Percentiles rank a stretch among this genome's conserved stretches.
phyloP scores from a whole-genome alignment of 176 grass and related monocot species.

The Juncus effusus region DNA sequence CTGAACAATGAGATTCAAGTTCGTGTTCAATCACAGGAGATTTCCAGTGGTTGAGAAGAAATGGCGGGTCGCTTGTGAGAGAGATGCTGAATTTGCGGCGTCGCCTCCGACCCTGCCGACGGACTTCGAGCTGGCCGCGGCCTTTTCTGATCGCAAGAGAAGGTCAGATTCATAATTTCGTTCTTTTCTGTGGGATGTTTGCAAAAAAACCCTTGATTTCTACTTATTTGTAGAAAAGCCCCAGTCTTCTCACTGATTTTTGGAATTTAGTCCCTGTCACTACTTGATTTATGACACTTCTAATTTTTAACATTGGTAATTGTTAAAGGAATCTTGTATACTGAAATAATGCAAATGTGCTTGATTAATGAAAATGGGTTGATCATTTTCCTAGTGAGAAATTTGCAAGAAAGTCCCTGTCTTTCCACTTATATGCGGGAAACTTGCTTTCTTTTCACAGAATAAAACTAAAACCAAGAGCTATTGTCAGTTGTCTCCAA shows the following conservation, averaged over 20 bases:
- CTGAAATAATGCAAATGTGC: no score
- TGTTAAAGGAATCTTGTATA: no score
- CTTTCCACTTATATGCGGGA: background rate
- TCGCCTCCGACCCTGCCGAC: conserved; percentile 42
- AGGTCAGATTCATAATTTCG: conserved; percentile 32
- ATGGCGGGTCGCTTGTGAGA: conserved; percentile 56
- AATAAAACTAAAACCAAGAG: background rate
- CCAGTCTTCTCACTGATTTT: background rate
- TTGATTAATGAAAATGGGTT: no score
- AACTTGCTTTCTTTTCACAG: background rate
- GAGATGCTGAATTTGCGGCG: conserved; percentile 20
- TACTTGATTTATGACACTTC: no score
- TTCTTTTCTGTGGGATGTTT: background rate
- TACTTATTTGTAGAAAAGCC: background rate
- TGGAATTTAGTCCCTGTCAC: no score
- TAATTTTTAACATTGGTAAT: no score
- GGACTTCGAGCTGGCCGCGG: conserved; percentile 54
- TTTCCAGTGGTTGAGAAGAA: conserved; percentile 87
- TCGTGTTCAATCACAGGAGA: conserved; percentile 24
- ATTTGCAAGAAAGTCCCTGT: background rate
- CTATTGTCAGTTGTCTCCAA: background rate
- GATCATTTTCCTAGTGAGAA: background rate
- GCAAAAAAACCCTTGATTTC: background rate
- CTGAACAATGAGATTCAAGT: conserved; percentile 4
- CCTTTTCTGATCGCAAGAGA: conserved; percentile 60